Evolutionary conservation across 192 early-diverging fungal species (phyloP).

Genomic region (Pilaira anomala): DNA sequence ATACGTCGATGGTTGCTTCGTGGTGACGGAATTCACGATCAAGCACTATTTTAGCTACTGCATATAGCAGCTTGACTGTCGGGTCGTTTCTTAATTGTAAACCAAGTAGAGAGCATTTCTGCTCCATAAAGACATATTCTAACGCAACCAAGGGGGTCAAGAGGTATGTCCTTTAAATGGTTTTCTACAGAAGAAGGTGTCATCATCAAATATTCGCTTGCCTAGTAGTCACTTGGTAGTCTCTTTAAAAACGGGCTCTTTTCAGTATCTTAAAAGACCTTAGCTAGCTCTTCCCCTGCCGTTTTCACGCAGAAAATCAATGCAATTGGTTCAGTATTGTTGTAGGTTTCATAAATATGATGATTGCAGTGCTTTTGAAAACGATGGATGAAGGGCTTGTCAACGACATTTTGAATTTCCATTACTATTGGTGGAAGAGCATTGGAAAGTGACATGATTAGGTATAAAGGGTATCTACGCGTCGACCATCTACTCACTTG

Average conservation of each 20-base stretch:
- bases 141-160: neutral
- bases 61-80: neutral
- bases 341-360: neutral
- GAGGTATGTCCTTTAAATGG: neutral
- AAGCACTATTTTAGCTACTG: neutral
- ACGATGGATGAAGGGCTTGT: neutral
- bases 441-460: no score
- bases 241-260: neutral
- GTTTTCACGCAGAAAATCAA: neutral
- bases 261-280: neutral
- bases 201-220: neutral
- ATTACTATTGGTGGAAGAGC: no score
- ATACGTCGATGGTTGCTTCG: neutral
- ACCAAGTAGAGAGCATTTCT: neutral
- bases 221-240: neutral
- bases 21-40: neutral
- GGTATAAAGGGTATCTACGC: no score
- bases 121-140: neutral
- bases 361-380: neutral
- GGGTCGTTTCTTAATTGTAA: neutral
- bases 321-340: constrained; percentile 3
- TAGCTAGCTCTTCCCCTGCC: neutral
- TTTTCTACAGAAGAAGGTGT: neutral
- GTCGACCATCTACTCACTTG: no score
- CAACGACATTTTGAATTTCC: neutral